Conservation (phyloP, 352 stramenopile species). For the Pythium scleroteichum region DNA sequence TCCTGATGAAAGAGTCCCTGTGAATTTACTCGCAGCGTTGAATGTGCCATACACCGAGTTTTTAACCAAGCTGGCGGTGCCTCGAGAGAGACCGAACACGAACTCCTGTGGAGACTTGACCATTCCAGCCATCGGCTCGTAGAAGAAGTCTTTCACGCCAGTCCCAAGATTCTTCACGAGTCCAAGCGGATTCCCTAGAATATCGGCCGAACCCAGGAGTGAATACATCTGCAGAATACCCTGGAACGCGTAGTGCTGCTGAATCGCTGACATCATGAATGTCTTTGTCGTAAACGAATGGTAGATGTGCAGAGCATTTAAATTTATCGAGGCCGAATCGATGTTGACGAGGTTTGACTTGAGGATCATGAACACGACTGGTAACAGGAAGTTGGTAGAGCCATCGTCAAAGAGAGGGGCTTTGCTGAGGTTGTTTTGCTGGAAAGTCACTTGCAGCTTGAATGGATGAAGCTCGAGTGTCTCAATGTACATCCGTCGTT, state of each 20-base stretch:
- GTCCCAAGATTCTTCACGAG: slow-evolving; percentile 87
- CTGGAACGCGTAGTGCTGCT: slow-evolving; percentile 83
- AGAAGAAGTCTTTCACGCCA: slow-evolving; percentile 91
- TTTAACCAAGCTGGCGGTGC: slow-evolving; percentile 88
- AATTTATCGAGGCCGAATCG: slow-evolving; percentile 72
- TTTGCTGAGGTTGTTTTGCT: slow-evolving; percentile 57
- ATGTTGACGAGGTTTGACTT: slow-evolving; percentile 76
- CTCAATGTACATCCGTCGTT: slow-evolving; percentile 84
- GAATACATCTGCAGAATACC: slow-evolving; percentile 83
- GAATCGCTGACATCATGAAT: slow-evolving; percentile 73
- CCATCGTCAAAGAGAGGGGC: slow-evolving; percentile 41
- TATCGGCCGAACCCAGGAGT: slow-evolving; percentile 67
- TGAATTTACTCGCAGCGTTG: slow-evolving; percentile 93
- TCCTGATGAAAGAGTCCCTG: slow-evolving; percentile 88
- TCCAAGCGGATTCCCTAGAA: slow-evolving; percentile 90
- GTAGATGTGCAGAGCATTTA: slow-evolving; percentile 83
- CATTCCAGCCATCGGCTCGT: slow-evolving; percentile 86
- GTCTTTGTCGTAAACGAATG: slow-evolving; percentile 73
- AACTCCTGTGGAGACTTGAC: slow-evolving; percentile 89
- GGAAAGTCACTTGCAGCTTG: slow-evolving; percentile 77
- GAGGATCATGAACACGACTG: slow-evolving; percentile 57
- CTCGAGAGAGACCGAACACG: slow-evolving; percentile 83
- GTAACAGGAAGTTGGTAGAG: slow-evolving; percentile 45
- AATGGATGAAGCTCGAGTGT: slow-evolving; percentile 81
- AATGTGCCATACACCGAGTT: slow-evolving; percentile 92